Base-by-base conservation (phyloP, 2,329 filamentous ascomycete species). In the Diatrype stigma region DNA sequence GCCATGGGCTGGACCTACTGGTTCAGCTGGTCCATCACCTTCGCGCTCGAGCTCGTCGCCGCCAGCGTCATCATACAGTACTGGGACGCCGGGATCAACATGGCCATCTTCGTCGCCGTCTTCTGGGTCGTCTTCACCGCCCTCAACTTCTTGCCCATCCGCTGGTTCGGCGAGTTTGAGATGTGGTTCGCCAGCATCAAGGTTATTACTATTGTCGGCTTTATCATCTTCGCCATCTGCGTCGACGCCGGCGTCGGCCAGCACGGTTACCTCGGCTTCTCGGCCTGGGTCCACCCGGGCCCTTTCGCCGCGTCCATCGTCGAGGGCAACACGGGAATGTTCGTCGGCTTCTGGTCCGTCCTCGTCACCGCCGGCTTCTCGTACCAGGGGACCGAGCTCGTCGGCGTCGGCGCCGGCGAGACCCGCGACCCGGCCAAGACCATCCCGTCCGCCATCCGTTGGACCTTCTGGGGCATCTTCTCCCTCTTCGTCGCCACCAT, bases 1-100 rank as follows among this genome's bases (percentile, higher is more conserved):
- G 79, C 87, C 19, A 87, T 91, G 78, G 88, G 89, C 19, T 92
- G 87, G 87, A 84, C 89, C 53, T 92, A 92, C 70, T 92, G 86
- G 85, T 90, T 90, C 63, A 85, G 80, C 35, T 92, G 70, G 86
- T 77, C 83, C 17, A 82, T 86, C 51, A 90, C 87, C 0, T 88
- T 82, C 58, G 86, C 86, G 0, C 78, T 90, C 8, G 87, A 92
- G 63, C 74, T 91, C 37, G 87, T 83, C 0, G 85, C 86, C 0
- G 83, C 86, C 1, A 87, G 86, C 5, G 72, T 90, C 45, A 87
- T 91, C 50, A 87, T 91, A 55, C 83, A 90, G 65, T 91, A 86
- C 67, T 91, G 87, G 88, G 75, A 83, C 50, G 56, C 72, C 1
- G 65, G 68, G 19, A 69, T 90, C 52, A 84, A 75, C 60, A 81